Evolutionary conservation across 192 early-diverging fungal genomes (phyloP), one percentile per base, ranked within the genome.

Genomic region (Entomortierella chlamydospora): DNA sequence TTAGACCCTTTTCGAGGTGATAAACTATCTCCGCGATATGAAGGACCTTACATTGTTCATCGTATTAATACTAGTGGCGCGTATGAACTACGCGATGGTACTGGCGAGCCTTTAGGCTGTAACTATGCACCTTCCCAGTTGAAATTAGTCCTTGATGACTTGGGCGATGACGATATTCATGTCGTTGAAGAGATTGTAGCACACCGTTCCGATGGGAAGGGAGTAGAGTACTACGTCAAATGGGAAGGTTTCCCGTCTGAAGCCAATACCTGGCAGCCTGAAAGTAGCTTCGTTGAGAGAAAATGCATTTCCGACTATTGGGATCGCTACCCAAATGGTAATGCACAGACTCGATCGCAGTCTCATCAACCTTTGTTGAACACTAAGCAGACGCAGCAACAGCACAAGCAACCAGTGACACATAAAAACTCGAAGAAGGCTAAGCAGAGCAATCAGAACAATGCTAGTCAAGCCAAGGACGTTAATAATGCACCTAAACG

Each of bases 1-100:
- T 6, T 67, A n/a, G 68, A 76, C 11, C 45, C 77, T 47, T 31
- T 68, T 20, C 45, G 45, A 20, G 45, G 45, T 47, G 45, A 47
- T 20, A 17, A 47, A 47, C 15, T 47, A 20, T 47, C 45, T 47
- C 45, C 45, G 15, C 45, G 15, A 17, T 47, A 47, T 47, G 45
- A 47, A 47, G 15, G 45, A 47, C 45, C 45, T 47, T 47, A 47
- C 15, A 47, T 15, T 20, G 5, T 47, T 20, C 3, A 20, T 47
- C 15, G 45, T 20, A 4, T 3, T 20, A 47, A 12, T 47, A 12
- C 45, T 47, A 17, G 20, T 47, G 45, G 45, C 45, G 20, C 45
- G 15, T 47, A 47, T 20, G 20, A 47, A 47, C 2, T 47, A 47
- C 12, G 15, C 20, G 45, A 47, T 20, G 45, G 15, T 20, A 47